These are phyloP conservation scores for Claviceps sp. DNA, from an alignment of 2,329 filamentous ascomycete genomes.

Conservation along the genomic window DNA sequence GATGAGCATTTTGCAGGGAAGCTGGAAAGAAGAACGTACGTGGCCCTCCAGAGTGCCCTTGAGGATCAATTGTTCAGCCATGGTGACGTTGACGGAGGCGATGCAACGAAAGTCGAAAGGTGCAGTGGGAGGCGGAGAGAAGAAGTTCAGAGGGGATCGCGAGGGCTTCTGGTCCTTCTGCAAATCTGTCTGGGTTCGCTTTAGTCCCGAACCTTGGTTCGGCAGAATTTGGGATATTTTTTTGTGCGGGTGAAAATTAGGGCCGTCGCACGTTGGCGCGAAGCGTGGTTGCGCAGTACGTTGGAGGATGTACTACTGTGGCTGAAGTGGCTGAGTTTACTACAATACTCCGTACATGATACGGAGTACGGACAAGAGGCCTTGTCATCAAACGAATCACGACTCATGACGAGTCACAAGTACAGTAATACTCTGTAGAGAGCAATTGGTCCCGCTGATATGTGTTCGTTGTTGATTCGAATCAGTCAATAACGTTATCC, in stretches of 20 bases:
- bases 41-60: slow-evolving; percentile 97
- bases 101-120: slow-evolving; percentile 19
- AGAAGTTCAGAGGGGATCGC: slow-evolving; percentile 15
- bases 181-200: slow-evolving; percentile 12
- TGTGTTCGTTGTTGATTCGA: no score
- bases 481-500: no score
- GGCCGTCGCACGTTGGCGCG: slow-evolving; percentile 19
- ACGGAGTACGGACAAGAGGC: neutral
- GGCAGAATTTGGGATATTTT: slow-evolving; percentile 27
- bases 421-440: no score
- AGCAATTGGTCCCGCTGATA: no score
- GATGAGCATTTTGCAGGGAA: slow-evolving; percentile 5
- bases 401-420: neutral
- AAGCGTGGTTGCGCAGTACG: slow-evolving; percentile 2
- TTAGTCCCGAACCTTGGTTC: slow-evolving; percentile 10
- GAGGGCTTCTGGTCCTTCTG: slow-evolving; percentile 15
- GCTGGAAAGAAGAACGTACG: slow-evolving; percentile 37
- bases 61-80: slow-evolving; percentile 91
- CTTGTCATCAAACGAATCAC: neutral
- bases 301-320: neutral
- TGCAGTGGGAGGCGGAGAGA: slow-evolving; percentile 21
- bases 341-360: no score
- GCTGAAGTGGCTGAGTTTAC: neutral
- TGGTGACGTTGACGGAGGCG: slow-evolving; percentile 37
- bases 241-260: slow-evolving; percentile 42